These are phyloP conservation scores for Gaillardinia entomophila DNA, from an alignment of 805 yeast species.

Conservation along the genomic window DNA sequence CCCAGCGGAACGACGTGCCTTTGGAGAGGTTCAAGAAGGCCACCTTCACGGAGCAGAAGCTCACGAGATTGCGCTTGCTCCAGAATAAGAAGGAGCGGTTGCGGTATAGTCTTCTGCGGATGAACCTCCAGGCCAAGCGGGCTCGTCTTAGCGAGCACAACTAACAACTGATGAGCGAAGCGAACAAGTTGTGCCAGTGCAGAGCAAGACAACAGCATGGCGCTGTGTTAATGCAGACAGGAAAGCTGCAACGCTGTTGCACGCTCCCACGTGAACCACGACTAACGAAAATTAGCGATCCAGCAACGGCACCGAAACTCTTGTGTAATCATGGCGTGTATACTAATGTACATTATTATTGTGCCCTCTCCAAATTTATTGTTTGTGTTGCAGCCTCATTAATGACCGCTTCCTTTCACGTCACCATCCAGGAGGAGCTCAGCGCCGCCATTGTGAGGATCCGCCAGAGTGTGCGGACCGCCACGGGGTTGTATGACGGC, in stretches of 20 bases:
- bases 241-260: background rate
- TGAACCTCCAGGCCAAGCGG: slow-evolving; percentile 11
- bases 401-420: too few relatives aligned
- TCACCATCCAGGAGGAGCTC: too few relatives aligned
- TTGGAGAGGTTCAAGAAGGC: slow-evolving; percentile 9
- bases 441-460: too few relatives aligned
- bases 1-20: slow-evolving; percentile 4
- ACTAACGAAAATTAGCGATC: slow-evolving; percentile 33
- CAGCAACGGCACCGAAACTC: slow-evolving; percentile 37
- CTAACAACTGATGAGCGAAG: too few relatives aligned
- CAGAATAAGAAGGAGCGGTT: slow-evolving; percentile 40
- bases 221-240: background rate
- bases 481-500: too few relatives aligned
- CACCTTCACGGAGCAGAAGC: slow-evolving; percentile 25
- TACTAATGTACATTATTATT: too few relatives aligned
- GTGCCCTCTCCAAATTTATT: too few relatives aligned
- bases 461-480: too few relatives aligned
- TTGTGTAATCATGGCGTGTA: too few relatives aligned
- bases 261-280: slow-evolving; percentile 3
- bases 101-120: slow-evolving; percentile 29
- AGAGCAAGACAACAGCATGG: too few relatives aligned
- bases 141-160: slow-evolving; percentile 5
- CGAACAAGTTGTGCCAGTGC: too few relatives aligned
- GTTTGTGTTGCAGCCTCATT: too few relatives aligned
- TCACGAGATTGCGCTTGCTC: slow-evolving; percentile 33